These are phyloP conservation scores for Citrullus mucosospermus DNA, from an alignment of 306 rosid genomes.

Conservation along the genomic window DNA sequence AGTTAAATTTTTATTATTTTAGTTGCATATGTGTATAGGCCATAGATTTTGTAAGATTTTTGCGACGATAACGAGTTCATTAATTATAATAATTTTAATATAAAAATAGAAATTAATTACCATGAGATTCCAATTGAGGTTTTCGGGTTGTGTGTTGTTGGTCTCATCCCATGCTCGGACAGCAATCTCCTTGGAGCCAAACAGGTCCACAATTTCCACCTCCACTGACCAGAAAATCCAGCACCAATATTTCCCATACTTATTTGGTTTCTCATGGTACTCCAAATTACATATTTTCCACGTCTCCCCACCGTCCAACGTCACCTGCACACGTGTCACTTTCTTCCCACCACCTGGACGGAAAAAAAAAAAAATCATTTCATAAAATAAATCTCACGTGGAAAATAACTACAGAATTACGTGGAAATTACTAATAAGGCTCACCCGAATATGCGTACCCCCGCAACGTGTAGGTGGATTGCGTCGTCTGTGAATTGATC, in stretches of 20 bases:
- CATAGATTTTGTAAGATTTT: neutral
- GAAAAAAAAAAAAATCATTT: too few species aligned
- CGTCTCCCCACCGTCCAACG: constrained; percentile 67
- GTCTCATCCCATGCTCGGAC: constrained; percentile 88
- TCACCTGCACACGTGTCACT: constrained; percentile 84
- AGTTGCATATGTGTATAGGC: neutral
- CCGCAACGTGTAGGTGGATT: constrained; percentile 38
- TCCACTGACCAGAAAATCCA: constrained; percentile 91
- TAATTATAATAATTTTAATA: too few species aligned
- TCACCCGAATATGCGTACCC: constrained; percentile 87
- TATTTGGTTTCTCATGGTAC: constrained; percentile 54
- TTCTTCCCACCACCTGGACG: constrained; percentile 65
- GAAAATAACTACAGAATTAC: neutral
- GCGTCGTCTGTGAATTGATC: constrained; percentile 32
- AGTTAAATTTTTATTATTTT: neutral
- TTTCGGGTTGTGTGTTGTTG: constrained; percentile 74
- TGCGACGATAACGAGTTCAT: neutral
- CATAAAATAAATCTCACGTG: neutral
- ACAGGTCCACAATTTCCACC: constrained; percentile 45
- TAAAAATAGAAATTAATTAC: constrained; percentile 12
- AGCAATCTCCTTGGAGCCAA: constrained; percentile 55
- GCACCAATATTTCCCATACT: constrained; percentile 76
- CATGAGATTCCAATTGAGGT: constrained; percentile 83
- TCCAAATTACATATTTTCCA: constrained; percentile 57
- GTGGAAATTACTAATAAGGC: neutral